phyloP scores from a whole-genome alignment of 2,329 filamentous ascomycete species.

The Talaromyces sp. region DNA sequence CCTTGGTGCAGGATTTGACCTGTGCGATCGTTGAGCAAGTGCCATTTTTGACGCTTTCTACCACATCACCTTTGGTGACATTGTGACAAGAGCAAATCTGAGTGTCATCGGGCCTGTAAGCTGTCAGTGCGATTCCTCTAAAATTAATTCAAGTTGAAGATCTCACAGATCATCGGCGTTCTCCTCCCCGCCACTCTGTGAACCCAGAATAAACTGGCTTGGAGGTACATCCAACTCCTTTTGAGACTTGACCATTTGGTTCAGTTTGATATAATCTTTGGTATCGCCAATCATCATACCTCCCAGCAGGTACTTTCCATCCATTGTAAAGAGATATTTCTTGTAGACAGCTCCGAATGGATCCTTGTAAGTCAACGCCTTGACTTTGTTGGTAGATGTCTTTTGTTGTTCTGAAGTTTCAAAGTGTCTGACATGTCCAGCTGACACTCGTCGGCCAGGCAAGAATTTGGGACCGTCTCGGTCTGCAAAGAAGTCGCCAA shows the following conservation, averaged over 20 bases:
- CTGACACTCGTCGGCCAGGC: constrained; percentile 53
- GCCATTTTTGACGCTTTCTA: constrained; percentile 68
- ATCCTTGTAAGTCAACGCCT: constrained; percentile 82
- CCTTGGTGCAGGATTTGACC: constrained; percentile 86
- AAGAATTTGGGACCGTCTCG: constrained; percentile 73
- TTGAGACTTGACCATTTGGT: constrained; percentile 80
- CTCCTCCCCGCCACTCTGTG: constrained; percentile 69
- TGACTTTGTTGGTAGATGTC: constrained; percentile 50
- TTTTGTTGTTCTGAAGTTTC: constrained; percentile 34
- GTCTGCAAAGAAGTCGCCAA: constrained; percentile 91
- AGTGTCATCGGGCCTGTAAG: constrained; percentile 64
- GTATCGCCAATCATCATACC: constrained; percentile 98
- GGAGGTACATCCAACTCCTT: constrained; percentile 75
- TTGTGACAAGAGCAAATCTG: constrained; percentile 95
- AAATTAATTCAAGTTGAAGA: neutral
- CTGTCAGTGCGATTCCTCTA: neutral
- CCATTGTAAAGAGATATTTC: constrained; percentile 85
- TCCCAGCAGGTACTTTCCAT: constrained; percentile 86
- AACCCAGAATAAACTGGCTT: constrained; percentile 77
- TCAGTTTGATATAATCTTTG: constrained; percentile 82
- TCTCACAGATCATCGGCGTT: constrained; percentile 66
- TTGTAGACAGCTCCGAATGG: constrained; percentile 88
- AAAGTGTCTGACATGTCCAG: constrained; percentile 35
- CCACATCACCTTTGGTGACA: constrained; percentile 78
- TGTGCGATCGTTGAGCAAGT: constrained; percentile 77